A percentile compares a stretch with the other conserved stretches of the same genome.
Conservation (phyloP, 371 early-diverging fungal genomes). For the Mortierella sp. region DNA sequence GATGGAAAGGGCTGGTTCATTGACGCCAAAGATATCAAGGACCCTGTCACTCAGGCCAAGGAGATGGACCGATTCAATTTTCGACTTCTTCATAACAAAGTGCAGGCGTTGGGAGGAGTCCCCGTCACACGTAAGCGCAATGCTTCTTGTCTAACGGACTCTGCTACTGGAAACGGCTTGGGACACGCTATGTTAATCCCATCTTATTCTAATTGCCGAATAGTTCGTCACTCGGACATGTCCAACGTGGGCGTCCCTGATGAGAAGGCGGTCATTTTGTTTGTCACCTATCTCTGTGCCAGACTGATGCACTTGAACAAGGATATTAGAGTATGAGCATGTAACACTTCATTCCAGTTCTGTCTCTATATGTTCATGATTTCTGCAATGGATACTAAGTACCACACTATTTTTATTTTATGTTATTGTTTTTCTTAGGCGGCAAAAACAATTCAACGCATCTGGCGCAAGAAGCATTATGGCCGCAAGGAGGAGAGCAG, state of each 20-base stretch:
- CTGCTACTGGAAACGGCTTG: background rate
- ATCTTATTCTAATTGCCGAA: background rate
- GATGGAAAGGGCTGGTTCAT: slow-evolving; percentile 52
- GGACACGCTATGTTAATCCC: background rate
- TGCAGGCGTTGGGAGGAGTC: slow-evolving; percentile 52
- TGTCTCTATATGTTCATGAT: background rate
- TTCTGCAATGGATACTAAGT: background rate
- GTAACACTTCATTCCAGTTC: background rate
- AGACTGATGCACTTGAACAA: slow-evolving; percentile 53
- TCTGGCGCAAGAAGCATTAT: slow-evolving; percentile 53
- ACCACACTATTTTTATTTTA: background rate
- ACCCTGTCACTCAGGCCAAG: slow-evolving; percentile 44
- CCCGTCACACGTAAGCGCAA: slow-evolving; percentile 43
- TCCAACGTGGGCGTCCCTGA: slow-evolving; percentile 52
- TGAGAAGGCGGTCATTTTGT: slow-evolving; percentile 56
- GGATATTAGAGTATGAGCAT: slow-evolving; percentile 46
- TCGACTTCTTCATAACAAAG: slow-evolving; percentile 45
- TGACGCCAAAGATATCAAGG: slow-evolving; percentile 36
- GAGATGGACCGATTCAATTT: slow-evolving; percentile 55
- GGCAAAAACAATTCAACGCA: slow-evolving; percentile 53
- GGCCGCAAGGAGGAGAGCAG: slow-evolving; percentile 35
- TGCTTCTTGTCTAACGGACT: no score
- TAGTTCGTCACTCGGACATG: slow-evolving; percentile 53
- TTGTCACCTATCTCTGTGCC: slow-evolving; percentile 54
- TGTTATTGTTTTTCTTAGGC: slow-evolving; percentile 21